Evolutionary conservation across 192 early-diverging fungal genomes (phyloP).

Genomic region (Gaertneriomyces semiglobifer): DNA sequence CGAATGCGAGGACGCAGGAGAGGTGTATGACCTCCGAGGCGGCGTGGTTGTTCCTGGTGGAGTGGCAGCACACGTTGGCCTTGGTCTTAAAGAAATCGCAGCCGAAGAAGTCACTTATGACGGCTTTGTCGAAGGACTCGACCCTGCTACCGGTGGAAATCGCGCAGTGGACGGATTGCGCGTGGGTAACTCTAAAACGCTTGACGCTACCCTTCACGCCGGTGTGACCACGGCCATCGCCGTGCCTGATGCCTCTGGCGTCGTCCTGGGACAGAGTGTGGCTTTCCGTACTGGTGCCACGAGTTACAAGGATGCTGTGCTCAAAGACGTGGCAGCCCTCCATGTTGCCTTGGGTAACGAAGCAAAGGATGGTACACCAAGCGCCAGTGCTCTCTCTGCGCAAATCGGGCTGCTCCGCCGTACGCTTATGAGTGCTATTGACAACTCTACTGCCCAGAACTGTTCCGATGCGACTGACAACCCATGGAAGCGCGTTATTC

Average conservation of each 20-base stretch:
- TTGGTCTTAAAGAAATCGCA: conserved; percentile 68
- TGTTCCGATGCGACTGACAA: not conserved
- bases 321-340: conserved; percentile 54
- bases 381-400: conserved; percentile 30
- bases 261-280: conserved; percentile 61
- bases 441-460: too few species aligned
- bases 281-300: conserved; percentile 65
- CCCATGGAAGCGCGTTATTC: not conserved
- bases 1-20: conserved; percentile 27
- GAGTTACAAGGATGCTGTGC: conserved; percentile 39
- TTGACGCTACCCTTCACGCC: not conserved
- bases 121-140: conserved; percentile 39
- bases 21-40: conserved; percentile 51
- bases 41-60: conserved; percentile 45
- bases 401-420: conserved; percentile 28
- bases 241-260: conserved; percentile 45
- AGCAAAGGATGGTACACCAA: conserved; percentile 14
- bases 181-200: conserved; percentile 39
- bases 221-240: conserved; percentile 60
- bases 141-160: conserved; percentile 33
- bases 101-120: conserved; percentile 58
- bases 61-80: conserved; percentile 42
- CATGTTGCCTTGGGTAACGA: conserved; percentile 55
- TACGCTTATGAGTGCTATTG: not conserved
- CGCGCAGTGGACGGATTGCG: conserved; percentile 65